Evolutionary conservation across 768 basidiomycete species (phyloP), one percentile per base, ranked within the genome.

Genomic region (Kwoniella newhampshirensis): DNA sequence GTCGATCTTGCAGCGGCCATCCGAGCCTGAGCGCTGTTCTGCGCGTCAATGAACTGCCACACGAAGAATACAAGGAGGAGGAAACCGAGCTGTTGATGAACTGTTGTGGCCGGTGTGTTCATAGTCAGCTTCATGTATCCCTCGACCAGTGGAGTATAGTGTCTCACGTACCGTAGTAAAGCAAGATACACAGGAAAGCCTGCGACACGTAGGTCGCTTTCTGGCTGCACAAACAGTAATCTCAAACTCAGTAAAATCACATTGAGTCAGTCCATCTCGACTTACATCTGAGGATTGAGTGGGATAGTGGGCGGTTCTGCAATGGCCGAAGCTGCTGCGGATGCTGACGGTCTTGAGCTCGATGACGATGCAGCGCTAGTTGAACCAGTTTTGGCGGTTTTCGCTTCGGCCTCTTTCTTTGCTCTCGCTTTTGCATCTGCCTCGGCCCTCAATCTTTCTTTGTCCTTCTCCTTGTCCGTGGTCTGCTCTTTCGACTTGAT

Each of bases 141-240:
- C n/a, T 43, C 26, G 6, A 3, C 27, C 13, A 40, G 2, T 5
- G 32, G 18, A 57, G 45, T 18, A 21, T 54, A 25, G 42, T 13
- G 13, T 15, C 3, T 30, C 20, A 58, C 68, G 57, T 27, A 64
- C 67, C 39, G 36, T 60, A 57, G 43, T 57, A 66, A 5, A 66
- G 40, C 43, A 70, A 18, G 3, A 59, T 28, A 30, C 62, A 53
- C 8, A 70, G 30, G 18, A 70, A n/a, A n/a, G 53, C 64, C 52
- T 70, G 68, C 23, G 47, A 51, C 13, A 63, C 54, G 44, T 51
- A 62, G 0, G 55, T 64, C 2, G 68, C 68, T 56, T 66, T 70
- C 43, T 66, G 62, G 7, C 68, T 70, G 48, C 2, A 26, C 12
- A n/a, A 20, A 17, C 17, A 27, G 8, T 27, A 44, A 25, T 26